Conservation (phyloP, 2,329 filamentous ascomycete species). For the Penicillium griseofulvum region DNA sequence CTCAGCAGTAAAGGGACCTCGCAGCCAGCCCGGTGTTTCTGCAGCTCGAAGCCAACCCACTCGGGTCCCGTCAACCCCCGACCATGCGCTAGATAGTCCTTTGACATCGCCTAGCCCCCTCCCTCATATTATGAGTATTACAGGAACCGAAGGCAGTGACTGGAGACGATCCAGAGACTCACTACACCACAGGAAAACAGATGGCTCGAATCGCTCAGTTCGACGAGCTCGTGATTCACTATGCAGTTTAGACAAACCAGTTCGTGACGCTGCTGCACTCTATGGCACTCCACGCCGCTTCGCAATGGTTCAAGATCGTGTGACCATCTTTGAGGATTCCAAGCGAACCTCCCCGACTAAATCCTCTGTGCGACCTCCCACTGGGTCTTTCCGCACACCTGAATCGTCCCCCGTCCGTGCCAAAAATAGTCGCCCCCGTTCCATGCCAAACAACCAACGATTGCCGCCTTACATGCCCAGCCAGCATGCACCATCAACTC, state of each 20-base stretch:
- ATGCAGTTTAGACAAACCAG: constrained; percentile 3
- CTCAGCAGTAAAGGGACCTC: constrained; percentile 34
- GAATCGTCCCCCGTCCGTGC: constrained; percentile 12
- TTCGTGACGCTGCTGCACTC: constrained; percentile 8
- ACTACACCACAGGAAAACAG: constrained; percentile 26
- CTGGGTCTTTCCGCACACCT: constrained; percentile 13
- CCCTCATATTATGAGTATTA: constrained; percentile 17
- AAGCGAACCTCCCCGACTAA: constrained; percentile 19
- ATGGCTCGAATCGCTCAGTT: constrained; percentile 14
- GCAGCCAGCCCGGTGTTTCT: constrained; percentile 27
- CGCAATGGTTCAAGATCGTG: constrained; percentile 23
- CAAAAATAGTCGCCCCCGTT: constrained; percentile 16
- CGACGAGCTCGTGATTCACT: constrained; percentile 13
- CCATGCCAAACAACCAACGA: constrained; percentile 14
- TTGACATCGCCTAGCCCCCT: constrained; percentile 12
- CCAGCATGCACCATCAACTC: constrained; percentile 13
- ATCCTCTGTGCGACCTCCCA: constrained; percentile 2
- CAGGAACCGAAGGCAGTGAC: constrained; percentile 24
- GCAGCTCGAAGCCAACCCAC: constrained; percentile 21
- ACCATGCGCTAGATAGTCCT: not conserved
- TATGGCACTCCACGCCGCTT: constrained; percentile 11
- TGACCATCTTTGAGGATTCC: constrained; percentile 43
- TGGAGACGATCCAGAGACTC: constrained; percentile 30
- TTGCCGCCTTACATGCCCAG: constrained; percentile 17
- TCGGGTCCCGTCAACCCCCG: constrained; percentile 11